A percentile compares a stretch with the other conserved stretches of the same genome.
Conservation (phyloP, 2,329 filamentous ascomycete species). For the Ophiocordyceps camponoti-leonardi region DNA sequence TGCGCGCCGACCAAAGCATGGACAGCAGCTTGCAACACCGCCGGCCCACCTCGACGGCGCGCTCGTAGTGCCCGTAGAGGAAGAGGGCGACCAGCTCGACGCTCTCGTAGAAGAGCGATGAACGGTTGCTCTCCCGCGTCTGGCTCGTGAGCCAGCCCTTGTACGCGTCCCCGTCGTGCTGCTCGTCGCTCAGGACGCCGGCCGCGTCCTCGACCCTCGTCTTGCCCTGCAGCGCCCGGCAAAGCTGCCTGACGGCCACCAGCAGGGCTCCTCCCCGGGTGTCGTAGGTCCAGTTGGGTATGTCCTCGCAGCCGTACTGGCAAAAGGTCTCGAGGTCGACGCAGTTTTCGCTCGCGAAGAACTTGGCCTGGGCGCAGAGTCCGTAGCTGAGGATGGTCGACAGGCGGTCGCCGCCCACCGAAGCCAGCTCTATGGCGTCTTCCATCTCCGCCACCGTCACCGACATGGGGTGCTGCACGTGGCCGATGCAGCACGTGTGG, state of each 20-base stretch:
- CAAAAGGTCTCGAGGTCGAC: constrained; percentile 54
- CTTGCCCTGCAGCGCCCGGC: constrained; percentile 58
- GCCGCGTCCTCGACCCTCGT: constrained; percentile 34
- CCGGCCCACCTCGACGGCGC: constrained; percentile 38
- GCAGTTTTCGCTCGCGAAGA: constrained; percentile 54
- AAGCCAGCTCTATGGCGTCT: constrained; percentile 46
- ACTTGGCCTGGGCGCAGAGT: constrained; percentile 45
- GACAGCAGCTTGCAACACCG: constrained; percentile 27
- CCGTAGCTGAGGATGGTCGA: constrained; percentile 57
- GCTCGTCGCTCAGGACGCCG: constrained; percentile 48
- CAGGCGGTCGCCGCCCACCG: constrained; percentile 51
- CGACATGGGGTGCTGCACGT: constrained; percentile 46
- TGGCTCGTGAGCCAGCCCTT: constrained; percentile 38
- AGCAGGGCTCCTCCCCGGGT: constrained; percentile 55
- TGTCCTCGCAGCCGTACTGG: constrained; percentile 55
- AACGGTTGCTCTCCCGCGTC: constrained; percentile 42
- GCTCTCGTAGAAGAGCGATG: constrained; percentile 51
- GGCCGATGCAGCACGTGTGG: constrained; percentile 52
- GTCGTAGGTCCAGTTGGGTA: constrained; percentile 55
- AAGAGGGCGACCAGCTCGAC: constrained; percentile 46
- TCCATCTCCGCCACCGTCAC: constrained; percentile 44
- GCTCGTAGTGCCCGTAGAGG: constrained; percentile 44
- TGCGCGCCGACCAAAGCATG: constrained; percentile 41
- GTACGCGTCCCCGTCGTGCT: constrained; percentile 41
- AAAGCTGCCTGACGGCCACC: constrained; percentile 46